Evolutionary conservation across 2,329 filamentous ascomycete species (phyloP), one percentile per base, ranked within the genome.

Genomic region (Ceratocystis lukuohia): DNA sequence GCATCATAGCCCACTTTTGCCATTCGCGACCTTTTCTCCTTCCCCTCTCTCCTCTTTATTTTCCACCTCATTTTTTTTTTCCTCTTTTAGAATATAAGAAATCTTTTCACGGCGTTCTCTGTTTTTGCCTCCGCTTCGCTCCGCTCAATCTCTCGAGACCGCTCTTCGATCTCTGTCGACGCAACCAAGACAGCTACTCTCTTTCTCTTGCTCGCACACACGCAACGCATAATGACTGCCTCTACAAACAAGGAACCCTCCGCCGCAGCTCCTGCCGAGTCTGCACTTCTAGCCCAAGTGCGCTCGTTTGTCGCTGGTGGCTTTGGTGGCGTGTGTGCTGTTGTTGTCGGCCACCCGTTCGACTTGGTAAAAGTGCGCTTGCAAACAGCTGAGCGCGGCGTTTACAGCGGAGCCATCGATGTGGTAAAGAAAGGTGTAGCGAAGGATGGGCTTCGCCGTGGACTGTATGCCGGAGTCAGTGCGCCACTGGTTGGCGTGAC

Each of bases 351-450:
- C 67, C 94, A 99, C 76, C 94, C 94, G 8, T 99, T 99, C 75
- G 94, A 99, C 75, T 82, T 99, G 71, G 93, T 97, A 76, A 99
- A 99, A 79, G 94, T 99, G 70, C 89, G 94, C 68, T 80, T 99
- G 75, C 94, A 99, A 80, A 99, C 94, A 1, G 91, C 94, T 45
- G 92, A 97, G 77, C 88, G 86, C 76, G 94, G 94, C 62, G 89
- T 96, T 45, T 99, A 99, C 78, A 88, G 81, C 45, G 87, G 88
- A 59, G 94, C 94, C 15, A 81, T 97, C 72, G 94, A 99, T 77
- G 93, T 96, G 1, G 91, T 97, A 69, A 82, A 83, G 76, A 96
- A 88, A 80, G 93, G 90, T 45, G 78, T 99, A 68, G 92, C 92
- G 33, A 84, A 88, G 69, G 93, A 97, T 76, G 94, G 94, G 1